phyloP scores from a whole-genome alignment of 805 yeast species.

The Myxozyma kluyveri region DNA sequence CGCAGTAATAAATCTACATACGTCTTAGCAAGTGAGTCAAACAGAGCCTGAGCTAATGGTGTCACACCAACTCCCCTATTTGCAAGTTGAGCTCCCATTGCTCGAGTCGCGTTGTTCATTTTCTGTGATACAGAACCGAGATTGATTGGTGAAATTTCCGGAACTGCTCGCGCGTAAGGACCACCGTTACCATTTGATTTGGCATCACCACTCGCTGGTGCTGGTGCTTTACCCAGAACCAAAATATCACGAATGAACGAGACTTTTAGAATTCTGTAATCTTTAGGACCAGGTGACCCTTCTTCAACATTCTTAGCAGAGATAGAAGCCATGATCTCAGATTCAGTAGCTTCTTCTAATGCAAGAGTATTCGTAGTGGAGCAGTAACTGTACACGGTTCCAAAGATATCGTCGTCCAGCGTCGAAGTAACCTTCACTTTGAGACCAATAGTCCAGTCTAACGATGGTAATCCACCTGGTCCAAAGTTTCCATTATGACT shows the following conservation, averaged over 20 bases:
- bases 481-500: neutral
- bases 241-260: slow-evolving; percentile 55
- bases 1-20: slow-evolving; percentile 13
- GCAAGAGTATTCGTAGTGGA: slow-evolving; percentile 47
- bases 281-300: slow-evolving; percentile 25
- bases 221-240: slow-evolving; percentile 41
- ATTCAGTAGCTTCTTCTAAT: slow-evolving; percentile 31
- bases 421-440: slow-evolving; percentile 62
- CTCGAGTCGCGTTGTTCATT: slow-evolving; percentile 34
- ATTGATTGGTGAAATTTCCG: slow-evolving; percentile 40
- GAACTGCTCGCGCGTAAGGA: slow-evolving; percentile 37
- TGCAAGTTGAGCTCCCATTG: slow-evolving; percentile 32
- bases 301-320: no score
- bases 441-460: slow-evolving; percentile 24
- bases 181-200: slow-evolving; percentile 19
- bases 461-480: slow-evolving; percentile 1
- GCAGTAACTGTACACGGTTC: slow-evolving; percentile 61
- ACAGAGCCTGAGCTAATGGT: slow-evolving; percentile 46
- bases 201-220: slow-evolving; percentile 27
- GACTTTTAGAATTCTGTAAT: slow-evolving; percentile 54
- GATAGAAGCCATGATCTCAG: slow-evolving; percentile 31
- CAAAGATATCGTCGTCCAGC: slow-evolving; percentile 57
- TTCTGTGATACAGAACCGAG: slow-evolving; percentile 35
- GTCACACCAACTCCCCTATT: slow-evolving; percentile 42
- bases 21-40: slow-evolving; percentile 47